A percentile compares a stretch with the other conserved stretches of the same genome.
Conservation (phyloP, 768 basidiomycete genomes). For the Mycena venus region DNA sequence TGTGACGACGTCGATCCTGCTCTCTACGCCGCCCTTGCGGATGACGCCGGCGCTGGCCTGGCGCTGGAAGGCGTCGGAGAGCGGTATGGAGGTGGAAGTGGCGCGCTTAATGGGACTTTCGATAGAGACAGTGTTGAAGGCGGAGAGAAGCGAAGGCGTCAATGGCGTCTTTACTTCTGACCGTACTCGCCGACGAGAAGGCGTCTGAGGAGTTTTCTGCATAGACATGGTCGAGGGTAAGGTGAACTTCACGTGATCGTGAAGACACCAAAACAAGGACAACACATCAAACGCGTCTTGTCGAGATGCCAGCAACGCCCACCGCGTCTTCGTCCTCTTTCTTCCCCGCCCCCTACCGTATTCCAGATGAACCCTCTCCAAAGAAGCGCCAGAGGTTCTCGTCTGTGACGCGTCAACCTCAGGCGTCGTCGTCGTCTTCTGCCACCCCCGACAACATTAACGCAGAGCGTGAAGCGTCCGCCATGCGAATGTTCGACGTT, state of each 20-base stretch:
- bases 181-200: slow-evolving; percentile 59
- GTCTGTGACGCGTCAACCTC: slow-evolving; percentile 56
- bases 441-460: slow-evolving; percentile 60
- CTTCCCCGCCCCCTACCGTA: slow-evolving; percentile 38
- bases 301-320: slow-evolving; percentile 34
- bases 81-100: slow-evolving; percentile 59
- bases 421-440: slow-evolving; percentile 53
- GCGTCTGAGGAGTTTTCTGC: slow-evolving; percentile 67
- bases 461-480: slow-evolving; percentile 69
- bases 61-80: slow-evolving; percentile 67
- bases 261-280: background rate
- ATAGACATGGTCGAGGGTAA: slow-evolving; percentile 9
- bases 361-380: slow-evolving; percentile 55
- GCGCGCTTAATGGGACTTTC: slow-evolving; percentile 72
- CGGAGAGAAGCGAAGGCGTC: slow-evolving; percentile 60
- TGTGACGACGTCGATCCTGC: slow-evolving; percentile 81
- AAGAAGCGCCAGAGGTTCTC: slow-evolving; percentile 64
- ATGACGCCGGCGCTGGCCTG: slow-evolving; percentile 80
- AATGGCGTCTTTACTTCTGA: slow-evolving; percentile 66
- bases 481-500: slow-evolving; percentile 67
- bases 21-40: slow-evolving; percentile 83
- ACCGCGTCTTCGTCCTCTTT: slow-evolving; percentile 64
- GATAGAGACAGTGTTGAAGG: slow-evolving; percentile 58
- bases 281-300: background rate
- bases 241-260: slow-evolving; percentile 8